Conservation (phyloP, 1,284 basidiomycete genomes). For the Malassezia equina region DNA sequence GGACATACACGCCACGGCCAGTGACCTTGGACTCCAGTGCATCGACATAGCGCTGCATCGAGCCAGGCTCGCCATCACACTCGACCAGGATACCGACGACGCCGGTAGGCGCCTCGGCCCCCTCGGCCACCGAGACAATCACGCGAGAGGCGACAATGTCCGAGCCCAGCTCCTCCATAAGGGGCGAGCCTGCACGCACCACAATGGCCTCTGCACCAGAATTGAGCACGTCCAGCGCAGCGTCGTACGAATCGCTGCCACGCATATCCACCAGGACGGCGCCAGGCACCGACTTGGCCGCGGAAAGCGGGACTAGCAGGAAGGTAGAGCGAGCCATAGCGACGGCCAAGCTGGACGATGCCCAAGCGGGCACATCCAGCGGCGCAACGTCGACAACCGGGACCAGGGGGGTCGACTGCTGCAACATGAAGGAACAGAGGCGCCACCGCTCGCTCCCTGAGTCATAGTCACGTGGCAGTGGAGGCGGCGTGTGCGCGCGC, state of each 20-base stretch:
- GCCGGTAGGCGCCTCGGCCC: constrained; percentile 19
- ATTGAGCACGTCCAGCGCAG: constrained; percentile 32
- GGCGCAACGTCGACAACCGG: constrained; percentile 25
- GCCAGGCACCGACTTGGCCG: constrained; percentile 10
- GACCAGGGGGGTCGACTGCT: constrained; percentile 30
- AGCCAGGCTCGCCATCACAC: constrained; percentile 21
- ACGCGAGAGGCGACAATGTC: constrained; percentile 24
- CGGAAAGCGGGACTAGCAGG: constrained; percentile 20
- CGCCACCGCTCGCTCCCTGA: background rate
- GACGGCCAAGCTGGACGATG: constrained; percentile 6
- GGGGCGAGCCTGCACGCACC: constrained; percentile 17
- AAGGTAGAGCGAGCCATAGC: constrained; percentile 26
- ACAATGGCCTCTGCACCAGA: constrained; percentile 34
- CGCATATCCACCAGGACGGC: constrained; percentile 18
- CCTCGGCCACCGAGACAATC: constrained; percentile 20
- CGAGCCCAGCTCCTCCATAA: constrained; percentile 24
- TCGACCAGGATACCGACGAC: constrained; percentile 24
- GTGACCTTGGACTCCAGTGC: constrained; percentile 27
- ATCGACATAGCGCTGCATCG: constrained; percentile 23
- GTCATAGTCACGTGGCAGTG: background rate
- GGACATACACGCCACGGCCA: constrained; percentile 38
- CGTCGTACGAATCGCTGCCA: constrained; percentile 18
- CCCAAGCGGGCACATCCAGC: constrained; percentile 6
- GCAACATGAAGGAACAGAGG: constrained; percentile 23
- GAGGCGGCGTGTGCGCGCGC: background rate